phyloP scores from a whole-genome alignment of 495 filamentous ascomycete species.

The Lepraria neglecta region DNA sequence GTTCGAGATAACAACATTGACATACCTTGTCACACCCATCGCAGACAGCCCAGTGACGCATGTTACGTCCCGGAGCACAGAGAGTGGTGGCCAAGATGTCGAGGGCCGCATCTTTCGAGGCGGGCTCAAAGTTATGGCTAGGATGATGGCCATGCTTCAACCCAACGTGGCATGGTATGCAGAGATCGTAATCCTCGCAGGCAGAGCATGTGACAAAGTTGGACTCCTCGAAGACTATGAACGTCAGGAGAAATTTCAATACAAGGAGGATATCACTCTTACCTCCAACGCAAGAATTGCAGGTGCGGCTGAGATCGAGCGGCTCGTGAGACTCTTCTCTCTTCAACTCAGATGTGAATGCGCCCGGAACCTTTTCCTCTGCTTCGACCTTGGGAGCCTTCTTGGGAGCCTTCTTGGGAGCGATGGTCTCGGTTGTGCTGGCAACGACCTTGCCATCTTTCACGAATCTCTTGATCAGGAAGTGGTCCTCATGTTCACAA shows the following conservation, averaged over 20 bases:
- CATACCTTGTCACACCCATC: slow-evolving; percentile 84
- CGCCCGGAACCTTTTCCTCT: slow-evolving; percentile 39
- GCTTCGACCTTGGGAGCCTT: slow-evolving; percentile 25
- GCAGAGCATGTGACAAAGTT: slow-evolving; percentile 77
- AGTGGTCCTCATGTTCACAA: slow-evolving; percentile 74
- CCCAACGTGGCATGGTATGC: slow-evolving; percentile 67
- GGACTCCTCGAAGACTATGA: slow-evolving; percentile 60
- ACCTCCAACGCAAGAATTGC: slow-evolving; percentile 86
- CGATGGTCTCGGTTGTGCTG: slow-evolving; percentile 74
- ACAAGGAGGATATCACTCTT: slow-evolving; percentile 28
- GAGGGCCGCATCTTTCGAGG: slow-evolving; percentile 50
- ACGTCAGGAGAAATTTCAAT: slow-evolving; percentile 19
- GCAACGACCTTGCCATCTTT: slow-evolving; percentile 70
- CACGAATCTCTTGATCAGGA: slow-evolving; percentile 87
- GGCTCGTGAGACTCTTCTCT: slow-evolving; percentile 26
- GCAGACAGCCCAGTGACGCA: slow-evolving; percentile 80
- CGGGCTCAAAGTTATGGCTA: slow-evolving; percentile 69
- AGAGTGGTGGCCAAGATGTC: slow-evolving; percentile 52
- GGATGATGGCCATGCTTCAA: slow-evolving; percentile 90
- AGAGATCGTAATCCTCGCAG: slow-evolving; percentile 91
- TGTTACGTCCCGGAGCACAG: slow-evolving; percentile 73
- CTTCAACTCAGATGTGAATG: slow-evolving; percentile 37
- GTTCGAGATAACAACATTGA: not conserved
- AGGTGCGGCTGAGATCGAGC: slow-evolving; percentile 57
- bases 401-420: slow-evolving; percentile 47